Percentiles rank a stretch among this genome's conserved stretches.
phyloP scores from a whole-genome alignment of 257 asterid species.

The Penstemon barbatus region DNA sequence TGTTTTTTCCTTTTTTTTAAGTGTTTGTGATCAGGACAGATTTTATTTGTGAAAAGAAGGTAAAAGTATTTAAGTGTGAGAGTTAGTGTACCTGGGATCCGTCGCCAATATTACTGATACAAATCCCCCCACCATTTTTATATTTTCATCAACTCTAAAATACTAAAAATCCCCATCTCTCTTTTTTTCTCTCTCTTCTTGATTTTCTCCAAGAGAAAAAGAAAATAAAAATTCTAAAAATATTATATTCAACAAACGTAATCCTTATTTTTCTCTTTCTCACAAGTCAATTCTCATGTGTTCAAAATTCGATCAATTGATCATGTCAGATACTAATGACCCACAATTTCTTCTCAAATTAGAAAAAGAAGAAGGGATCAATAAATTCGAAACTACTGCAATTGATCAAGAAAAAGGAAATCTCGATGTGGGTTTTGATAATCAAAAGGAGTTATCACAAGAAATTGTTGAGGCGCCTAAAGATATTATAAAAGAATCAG shows the following conservation, averaged over 20 bases:
- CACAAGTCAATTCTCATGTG: conserved; percentile 34
- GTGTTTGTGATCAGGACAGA: conserved; percentile 29
- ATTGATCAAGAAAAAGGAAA: not conserved
- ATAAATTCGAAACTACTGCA: conserved; percentile 6
- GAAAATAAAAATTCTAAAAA: not conserved
- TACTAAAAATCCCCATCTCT: not conserved
- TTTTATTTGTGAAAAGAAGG: conserved; percentile 27
- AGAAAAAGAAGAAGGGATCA: conserved; percentile 2
- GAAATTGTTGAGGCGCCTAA: conserved; percentile 7
- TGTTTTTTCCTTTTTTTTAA: not conserved
- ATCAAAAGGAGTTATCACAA: not conserved
- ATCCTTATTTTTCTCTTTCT: conserved; percentile 5
- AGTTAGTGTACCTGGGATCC: conserved; percentile 61
- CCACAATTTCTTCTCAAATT: conserved; percentile 6
- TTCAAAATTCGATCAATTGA: conserved; percentile 34
- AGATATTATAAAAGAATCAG: conserved; percentile 19
- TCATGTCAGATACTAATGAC: conserved; percentile 26
- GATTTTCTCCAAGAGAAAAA: conserved; percentile 5
- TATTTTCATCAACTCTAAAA: not conserved
- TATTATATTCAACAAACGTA: conserved; percentile 22
- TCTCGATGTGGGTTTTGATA: not conserved
- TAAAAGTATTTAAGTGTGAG: conserved; percentile 24
- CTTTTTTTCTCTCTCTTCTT: conserved; percentile 33
- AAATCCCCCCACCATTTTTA: not conserved
- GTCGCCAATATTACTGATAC: conserved; percentile 42